These are phyloP conservation scores for Aspergillus transmontanensis DNA, from an alignment of 2,329 filamentous ascomycete species.

Conservation along the genomic window DNA sequence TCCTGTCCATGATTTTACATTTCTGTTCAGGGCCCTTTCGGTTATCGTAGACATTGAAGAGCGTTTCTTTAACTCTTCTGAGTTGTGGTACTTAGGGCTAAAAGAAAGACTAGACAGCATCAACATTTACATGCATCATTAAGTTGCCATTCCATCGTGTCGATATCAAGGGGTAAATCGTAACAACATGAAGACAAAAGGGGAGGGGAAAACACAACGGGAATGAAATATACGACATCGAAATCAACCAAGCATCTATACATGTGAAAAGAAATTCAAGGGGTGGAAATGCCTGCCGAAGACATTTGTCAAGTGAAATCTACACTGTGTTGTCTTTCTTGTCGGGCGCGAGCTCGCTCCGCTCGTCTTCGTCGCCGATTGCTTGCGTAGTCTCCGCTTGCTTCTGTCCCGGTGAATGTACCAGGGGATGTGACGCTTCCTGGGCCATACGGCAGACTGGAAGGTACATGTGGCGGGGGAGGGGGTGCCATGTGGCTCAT, in stretches of 20 bases:
- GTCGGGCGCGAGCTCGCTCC: slow-evolving; percentile 51
- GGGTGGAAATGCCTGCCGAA: background rate
- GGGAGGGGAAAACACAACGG: background rate
- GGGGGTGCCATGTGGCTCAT: slow-evolving; percentile 28
- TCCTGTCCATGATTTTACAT: background rate
- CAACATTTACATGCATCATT: background rate
- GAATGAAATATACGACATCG: background rate
- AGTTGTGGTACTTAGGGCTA: too few species aligned
- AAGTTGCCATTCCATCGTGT: slow-evolving; percentile 3
- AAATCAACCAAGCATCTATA: background rate
- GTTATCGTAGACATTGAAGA: background rate
- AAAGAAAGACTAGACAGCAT: background rate
- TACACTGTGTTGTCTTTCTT: slow-evolving; percentile 50
- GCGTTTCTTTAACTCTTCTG: background rate
- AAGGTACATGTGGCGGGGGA: slow-evolving; percentile 42
- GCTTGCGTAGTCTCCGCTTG: slow-evolving; percentile 54
- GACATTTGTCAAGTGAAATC: slow-evolving; percentile 48
- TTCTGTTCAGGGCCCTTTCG: background rate
- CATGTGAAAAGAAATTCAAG: slow-evolving; percentile 1
- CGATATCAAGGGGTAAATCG: background rate
- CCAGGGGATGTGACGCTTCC: slow-evolving; percentile 45
- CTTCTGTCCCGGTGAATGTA: slow-evolving; percentile 52
- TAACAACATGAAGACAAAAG: background rate
- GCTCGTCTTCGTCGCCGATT: slow-evolving; percentile 57
- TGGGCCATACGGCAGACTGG: slow-evolving; percentile 42